These are phyloP conservation scores for Claviceps sp. DNA, from an alignment of 2,329 filamentous ascomycete species.

Conservation along the genomic window DNA sequence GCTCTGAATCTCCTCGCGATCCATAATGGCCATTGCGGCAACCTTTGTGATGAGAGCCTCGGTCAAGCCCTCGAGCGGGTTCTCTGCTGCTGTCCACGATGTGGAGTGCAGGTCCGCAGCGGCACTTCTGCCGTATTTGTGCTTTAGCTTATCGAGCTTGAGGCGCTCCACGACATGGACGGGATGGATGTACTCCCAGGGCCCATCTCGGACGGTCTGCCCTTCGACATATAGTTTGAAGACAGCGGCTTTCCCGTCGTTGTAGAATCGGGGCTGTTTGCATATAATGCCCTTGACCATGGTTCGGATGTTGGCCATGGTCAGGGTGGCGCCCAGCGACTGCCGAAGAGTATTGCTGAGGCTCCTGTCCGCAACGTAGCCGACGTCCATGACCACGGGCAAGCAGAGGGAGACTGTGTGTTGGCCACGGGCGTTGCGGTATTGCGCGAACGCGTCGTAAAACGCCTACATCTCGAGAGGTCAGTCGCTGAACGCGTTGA, in stretches of 20 bases:
- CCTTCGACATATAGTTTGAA: constrained; percentile 1
- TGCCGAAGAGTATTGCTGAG: constrained; percentile 1
- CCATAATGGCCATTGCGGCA: constrained; percentile 6
- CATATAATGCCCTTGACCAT: constrained; percentile 5
- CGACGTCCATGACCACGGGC: constrained; percentile 10
- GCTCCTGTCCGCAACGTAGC: constrained; percentile 11
- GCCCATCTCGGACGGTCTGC: background rate
- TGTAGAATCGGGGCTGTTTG: constrained; percentile 1
- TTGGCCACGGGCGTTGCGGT: constrained; percentile 18
- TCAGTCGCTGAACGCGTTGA: background rate
- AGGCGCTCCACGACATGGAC: constrained; percentile 1
- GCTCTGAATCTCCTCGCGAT: constrained; percentile 13
- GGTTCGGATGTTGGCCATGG: constrained; percentile 5
- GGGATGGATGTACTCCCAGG: constrained; percentile 4
- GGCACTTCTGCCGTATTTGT: background rate
- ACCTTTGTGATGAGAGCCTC: constrained; percentile 6
- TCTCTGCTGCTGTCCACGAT: constrained; percentile 3
- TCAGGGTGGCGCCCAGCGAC: constrained; percentile 1
- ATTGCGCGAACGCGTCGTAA: constrained; percentile 25
- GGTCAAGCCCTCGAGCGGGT: constrained; percentile 1
- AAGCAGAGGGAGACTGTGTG: constrained; percentile 9
- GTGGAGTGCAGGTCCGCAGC: background rate
- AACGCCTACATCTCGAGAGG: constrained; percentile 18
- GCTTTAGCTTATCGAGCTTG: background rate
- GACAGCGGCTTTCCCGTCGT: background rate